phyloP scores from a whole-genome alignment of 139 green algal species.

The Chlorella sp. region DNA sequence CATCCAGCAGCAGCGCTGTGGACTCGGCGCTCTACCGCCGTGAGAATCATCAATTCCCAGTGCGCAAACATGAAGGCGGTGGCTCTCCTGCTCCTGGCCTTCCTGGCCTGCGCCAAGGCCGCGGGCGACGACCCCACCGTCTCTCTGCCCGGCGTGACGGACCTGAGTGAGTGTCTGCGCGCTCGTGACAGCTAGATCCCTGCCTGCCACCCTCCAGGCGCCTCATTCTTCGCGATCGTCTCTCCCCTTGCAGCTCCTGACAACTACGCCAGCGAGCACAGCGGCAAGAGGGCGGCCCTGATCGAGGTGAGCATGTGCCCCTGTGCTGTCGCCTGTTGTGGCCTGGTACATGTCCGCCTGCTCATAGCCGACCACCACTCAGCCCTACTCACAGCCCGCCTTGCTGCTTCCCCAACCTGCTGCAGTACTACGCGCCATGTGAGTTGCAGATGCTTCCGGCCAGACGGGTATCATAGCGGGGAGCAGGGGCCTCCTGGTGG shows the following conservation, averaged over 20 bases:
- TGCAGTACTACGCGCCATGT: slow-evolving; percentile 84
- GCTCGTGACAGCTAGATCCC: background rate
- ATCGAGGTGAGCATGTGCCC: slow-evolving; percentile 48
- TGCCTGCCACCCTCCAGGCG: too few species aligned
- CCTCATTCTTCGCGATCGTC: background rate
- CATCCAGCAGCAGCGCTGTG: background rate
- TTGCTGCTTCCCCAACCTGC: background rate
- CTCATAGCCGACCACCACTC: too few species aligned
- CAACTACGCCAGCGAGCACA: slow-evolving; percentile 74
- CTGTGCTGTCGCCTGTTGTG: background rate
- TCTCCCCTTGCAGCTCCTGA: slow-evolving; percentile 58
- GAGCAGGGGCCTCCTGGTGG: too few species aligned
- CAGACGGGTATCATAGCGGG: too few species aligned
- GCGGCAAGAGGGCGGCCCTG: slow-evolving; percentile 70
- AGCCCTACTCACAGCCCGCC: too few species aligned
- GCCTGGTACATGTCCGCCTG: background rate
- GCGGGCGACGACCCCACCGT: slow-evolving; percentile 26
- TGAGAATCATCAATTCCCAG: too few species aligned
- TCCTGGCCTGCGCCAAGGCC: background rate
- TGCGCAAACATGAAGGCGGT: background rate
- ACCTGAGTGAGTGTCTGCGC: slow-evolving; percentile 3
- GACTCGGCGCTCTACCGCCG: background rate
- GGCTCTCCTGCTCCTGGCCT: background rate
- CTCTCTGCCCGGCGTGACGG: slow-evolving; percentile 1
- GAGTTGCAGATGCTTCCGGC: background rate